These are phyloP conservation scores for Tranzscheliella williamsii DNA, from an alignment of 1,284 basidiomycete species.

Conservation along the genomic window DNA sequence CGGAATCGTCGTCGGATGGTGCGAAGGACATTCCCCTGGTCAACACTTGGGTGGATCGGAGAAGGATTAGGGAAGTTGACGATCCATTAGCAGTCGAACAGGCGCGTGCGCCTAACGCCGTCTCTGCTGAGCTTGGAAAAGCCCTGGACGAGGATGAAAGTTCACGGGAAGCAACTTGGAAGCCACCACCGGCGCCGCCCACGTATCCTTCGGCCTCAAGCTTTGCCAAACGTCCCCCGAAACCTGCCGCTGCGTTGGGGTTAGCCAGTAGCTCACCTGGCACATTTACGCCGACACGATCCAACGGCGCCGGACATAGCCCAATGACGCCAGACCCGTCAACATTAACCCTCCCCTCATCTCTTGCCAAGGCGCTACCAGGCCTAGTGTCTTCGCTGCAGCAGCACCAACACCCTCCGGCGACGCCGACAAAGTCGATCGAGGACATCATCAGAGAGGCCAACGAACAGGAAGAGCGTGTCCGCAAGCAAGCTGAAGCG, in stretches of 20 bases:
- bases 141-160: conserved; percentile 21
- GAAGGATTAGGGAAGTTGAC: conserved; percentile 30
- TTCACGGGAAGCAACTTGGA: conserved; percentile 21
- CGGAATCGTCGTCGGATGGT: conserved; percentile 61
- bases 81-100: conserved; percentile 31
- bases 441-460: conserved; percentile 58
- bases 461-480: conserved; percentile 47
- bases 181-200: conserved; percentile 24
- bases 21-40: conserved; percentile 6
- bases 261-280: conserved; percentile 7
- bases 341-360: conserved; percentile 21
- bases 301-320: conserved; percentile 17
- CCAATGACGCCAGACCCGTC: conserved; percentile 24
- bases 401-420: conserved; percentile 8
- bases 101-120: conserved; percentile 43
- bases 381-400: conserved; percentile 32
- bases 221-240: conserved; percentile 5
- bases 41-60: conserved; percentile 26
- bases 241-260: conserved; percentile 10
- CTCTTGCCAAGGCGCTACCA: conserved; percentile 23
- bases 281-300: conserved; percentile 14
- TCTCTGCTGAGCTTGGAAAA: conserved; percentile 37
- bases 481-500: conserved; percentile 36
- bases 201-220: not conserved
- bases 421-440: conserved; percentile 39